phyloP scores from a whole-genome alignment of 371 early-diverging fungal genomes.

The Mucor piriformis region DNA sequence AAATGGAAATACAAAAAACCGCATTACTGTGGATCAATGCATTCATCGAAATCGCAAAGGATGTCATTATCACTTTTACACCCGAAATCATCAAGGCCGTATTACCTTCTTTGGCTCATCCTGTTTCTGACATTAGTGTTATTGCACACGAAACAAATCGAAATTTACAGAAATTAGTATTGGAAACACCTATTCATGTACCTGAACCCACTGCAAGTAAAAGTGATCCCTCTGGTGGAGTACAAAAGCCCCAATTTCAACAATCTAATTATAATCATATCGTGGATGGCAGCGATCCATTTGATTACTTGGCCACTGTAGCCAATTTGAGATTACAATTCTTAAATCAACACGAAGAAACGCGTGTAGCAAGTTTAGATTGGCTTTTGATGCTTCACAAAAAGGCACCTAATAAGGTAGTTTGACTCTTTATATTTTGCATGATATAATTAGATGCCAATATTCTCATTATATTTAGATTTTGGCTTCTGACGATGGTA shows the following conservation, averaged over 20 bases:
- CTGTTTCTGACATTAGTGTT: conserved; percentile 59
- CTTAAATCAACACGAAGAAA: conserved; percentile 83
- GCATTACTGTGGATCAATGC: conserved; percentile 88
- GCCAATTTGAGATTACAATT: conserved; percentile 76
- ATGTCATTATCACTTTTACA: conserved; percentile 75
- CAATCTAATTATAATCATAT: neutral
- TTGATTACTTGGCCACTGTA: conserved; percentile 81
- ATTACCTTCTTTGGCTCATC: conserved; percentile 83
- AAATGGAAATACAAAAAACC: conserved; percentile 86
- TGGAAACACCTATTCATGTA: conserved; percentile 49
- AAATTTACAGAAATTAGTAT: conserved; percentile 72
- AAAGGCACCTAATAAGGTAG: conserved; percentile 72
- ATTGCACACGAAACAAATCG: conserved; percentile 78
- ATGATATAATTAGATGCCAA: too few species aligned
- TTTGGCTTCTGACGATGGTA: conserved; percentile 76
- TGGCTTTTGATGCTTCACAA: conserved; percentile 93
- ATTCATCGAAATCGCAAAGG: conserved; percentile 78
- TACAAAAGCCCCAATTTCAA: conserved; percentile 7
- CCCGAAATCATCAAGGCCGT: conserved; percentile 78
- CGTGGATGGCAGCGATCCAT: conserved; percentile 44
- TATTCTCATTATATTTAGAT: conserved; percentile 39
- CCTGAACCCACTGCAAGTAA: conserved; percentile 30
- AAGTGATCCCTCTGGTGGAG: conserved; percentile 28
- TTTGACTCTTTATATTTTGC: too few species aligned
- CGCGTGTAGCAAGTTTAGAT: conserved; percentile 84